Base-by-base conservation (phyloP, 164 flowering plant genomes). In the Buxus sempervirens region DNA sequence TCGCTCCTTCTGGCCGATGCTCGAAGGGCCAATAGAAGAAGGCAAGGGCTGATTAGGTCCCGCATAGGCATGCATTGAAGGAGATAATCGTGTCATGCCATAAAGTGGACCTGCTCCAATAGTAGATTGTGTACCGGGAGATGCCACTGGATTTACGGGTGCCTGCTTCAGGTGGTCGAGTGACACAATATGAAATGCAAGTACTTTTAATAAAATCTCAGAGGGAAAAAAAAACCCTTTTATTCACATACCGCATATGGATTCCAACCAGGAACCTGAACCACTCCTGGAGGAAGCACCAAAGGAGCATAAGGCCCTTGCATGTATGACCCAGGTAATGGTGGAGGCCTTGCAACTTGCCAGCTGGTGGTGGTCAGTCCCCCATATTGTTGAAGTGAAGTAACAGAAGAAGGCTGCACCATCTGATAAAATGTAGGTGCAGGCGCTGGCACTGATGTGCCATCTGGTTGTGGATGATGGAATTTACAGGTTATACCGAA, bases 401-500 rank as follows among this genome's bases (percentile, higher is more conserved):
- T 84, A 73, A 70, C 76, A 32, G 88, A 65, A 57, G 90, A 80
- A 67, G 93, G 75, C 76, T 88, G 97, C 77, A 82, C 74, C 45
- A 78, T 41, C 19, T 85, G 84, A 76, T 85, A 92, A 61, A 81
- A 66, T 60, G 81, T 59, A 56, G 84, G 79, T 57, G 88, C 73
- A 70, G 89, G 78, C 23, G 77, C 64, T 25, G 89, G 84, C 69
- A 78, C 63, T 8, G 83, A 82, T 18, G 76, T 8, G 18, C 76
- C 82, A 55, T 86, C 74, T 56, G 90, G 90, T 72, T 74, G 85
- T 21, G 98, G 97, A 73, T 96, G 99, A 74, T 96, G 97, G 77
- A 89, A 96, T 83, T 93, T 92, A 80, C 99, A 96, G 55, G 93
- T 87, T 57, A 73, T 68, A 57, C 97, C 99, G 75, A 96, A 96